Evolutionary conservation across 2,329 filamentous ascomycete species (phyloP), one percentile per base, ranked within the genome.

Genomic region (Ophiognomonia clavigignenti-juglandacearum): DNA sequence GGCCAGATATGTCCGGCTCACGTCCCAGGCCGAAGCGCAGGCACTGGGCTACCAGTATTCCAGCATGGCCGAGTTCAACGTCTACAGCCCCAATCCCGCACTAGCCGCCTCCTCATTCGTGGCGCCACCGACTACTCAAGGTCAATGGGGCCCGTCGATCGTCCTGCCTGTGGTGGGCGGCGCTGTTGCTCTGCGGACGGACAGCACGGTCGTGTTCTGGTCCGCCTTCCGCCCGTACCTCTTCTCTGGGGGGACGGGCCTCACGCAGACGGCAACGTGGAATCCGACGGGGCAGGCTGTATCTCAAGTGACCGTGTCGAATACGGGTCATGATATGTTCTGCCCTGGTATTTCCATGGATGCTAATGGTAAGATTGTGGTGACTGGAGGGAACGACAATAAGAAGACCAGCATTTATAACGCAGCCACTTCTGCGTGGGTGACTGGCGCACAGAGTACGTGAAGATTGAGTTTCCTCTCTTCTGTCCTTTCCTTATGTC

Each of bases 241-340:
- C 26, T 59, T 54, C 49, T 34, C 26, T 2, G 24, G 53, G 11
- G 50, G 49, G 2, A 55, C 54, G 1, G 56, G 56, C 5, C 41
- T 52, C 41, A 59, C 57, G 4, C 41, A 53, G 26, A 57, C 50
- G 8, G 49, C 52, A 16, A 27, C 52, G 16, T 59, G 53, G 20
- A 43, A 40, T 5, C 50, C 45, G 20, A n/a, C 7, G 18, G 36
- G 43, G 57, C 60, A 48, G 49, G 53, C 24, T 16, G 50, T 65
- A 10, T 58, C 62, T 18, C 39, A 61, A 19, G 58, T 57, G 16
- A 59, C 59, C 27, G 59, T 69, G 7, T 58, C 62, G 36, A 57
- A 73, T 48, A 77, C 72, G 0, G 54, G 66, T 4, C 72, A 77
- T 53, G 74, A 78, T 54, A 78, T 78, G 75, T 78, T 78, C 53